phyloP scores from a whole-genome alignment of 441 rosid species.

The Rhodomyrtus psidioides region DNA sequence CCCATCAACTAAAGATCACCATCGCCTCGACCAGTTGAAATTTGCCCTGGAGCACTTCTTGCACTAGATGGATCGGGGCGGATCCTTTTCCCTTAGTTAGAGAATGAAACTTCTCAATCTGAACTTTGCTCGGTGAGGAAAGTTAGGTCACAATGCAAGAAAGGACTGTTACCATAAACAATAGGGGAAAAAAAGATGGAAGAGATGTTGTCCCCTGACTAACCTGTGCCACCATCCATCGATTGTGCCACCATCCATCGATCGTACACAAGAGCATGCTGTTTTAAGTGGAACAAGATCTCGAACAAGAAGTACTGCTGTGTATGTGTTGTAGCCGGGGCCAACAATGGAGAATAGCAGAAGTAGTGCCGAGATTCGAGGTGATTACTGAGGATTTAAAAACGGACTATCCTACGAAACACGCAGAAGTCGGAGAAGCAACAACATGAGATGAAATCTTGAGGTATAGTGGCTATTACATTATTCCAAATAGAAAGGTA shows the following conservation, averaged over 20 bases:
- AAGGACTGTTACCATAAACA: neutral
- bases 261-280: neutral
- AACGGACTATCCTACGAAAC: no score
- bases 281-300: neutral
- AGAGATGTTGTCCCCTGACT: neutral
- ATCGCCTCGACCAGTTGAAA: no score
- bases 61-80: no score
- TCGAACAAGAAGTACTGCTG: neutral
- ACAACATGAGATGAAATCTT: neutral
- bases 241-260: neutral
- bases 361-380: neutral
- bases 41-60: no score
- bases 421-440: neutral
- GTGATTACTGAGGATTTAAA: neutral
- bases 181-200: neutral
- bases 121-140: neutral
- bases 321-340: neutral
- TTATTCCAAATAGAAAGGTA: neutral
- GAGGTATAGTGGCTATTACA: neutral
- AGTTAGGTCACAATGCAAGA: neutral
- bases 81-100: neutral
- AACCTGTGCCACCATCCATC: neutral
- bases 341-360: neutral
- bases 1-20: no score
- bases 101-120: neutral